Conservation (phyloP, 75 land plant genomes). For the Picea glauca region DNA sequence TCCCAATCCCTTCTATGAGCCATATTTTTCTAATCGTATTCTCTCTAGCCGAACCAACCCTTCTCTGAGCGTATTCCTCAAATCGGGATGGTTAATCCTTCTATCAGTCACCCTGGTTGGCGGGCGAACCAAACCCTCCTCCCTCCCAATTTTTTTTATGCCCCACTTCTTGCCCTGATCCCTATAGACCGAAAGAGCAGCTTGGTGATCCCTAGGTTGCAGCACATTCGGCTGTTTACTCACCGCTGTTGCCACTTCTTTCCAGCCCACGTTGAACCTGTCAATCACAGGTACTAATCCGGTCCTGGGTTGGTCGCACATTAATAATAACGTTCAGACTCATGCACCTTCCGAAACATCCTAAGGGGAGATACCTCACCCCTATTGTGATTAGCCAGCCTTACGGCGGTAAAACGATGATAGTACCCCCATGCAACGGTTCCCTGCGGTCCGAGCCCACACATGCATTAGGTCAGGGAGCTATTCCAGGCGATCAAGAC, state of each 20-base stretch:
- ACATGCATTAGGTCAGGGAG: too few species aligned
- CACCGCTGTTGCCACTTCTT: background rate
- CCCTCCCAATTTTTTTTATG: background rate
- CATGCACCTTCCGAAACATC: too few species aligned
- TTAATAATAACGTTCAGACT: background rate
- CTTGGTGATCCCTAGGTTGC: constrained; percentile 3
- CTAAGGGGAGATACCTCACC: background rate
- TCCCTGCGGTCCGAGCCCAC: background rate
- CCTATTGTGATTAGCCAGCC: background rate
- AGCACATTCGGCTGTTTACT: background rate
- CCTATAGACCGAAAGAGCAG: background rate
- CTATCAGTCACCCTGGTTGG: background rate
- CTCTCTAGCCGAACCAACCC: too few species aligned
- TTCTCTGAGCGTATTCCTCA: too few species aligned
- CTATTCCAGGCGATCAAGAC: too few species aligned
- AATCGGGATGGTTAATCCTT: too few species aligned
- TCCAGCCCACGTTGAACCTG: background rate
- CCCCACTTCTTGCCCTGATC: background rate
- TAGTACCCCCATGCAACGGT: background rate
- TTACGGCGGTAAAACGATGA: too few species aligned
- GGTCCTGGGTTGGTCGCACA: background rate
- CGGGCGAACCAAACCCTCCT: background rate
- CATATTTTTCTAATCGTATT: too few species aligned
- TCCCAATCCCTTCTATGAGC: too few species aligned
- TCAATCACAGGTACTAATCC: background rate